Conservation (phyloP, 441 rosid species). For the Mallotus japonicus region DNA sequence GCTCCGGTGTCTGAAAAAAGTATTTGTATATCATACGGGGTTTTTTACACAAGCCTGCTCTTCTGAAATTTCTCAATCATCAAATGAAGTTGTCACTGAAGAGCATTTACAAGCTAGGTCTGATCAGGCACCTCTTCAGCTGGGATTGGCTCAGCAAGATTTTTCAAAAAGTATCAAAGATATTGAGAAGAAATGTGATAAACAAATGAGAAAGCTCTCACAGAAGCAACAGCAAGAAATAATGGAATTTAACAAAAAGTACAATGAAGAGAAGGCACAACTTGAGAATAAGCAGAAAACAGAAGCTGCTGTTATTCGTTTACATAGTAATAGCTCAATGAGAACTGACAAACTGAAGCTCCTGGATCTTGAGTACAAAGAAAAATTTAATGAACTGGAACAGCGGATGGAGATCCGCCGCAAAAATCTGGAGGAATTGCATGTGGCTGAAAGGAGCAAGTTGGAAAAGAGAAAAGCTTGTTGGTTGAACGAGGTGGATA, state of each 20-base stretch:
- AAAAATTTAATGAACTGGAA: conserved; percentile 43
- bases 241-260: conserved; percentile 32
- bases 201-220: conserved; percentile 43
- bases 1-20: conserved; percentile 58
- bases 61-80: conserved; percentile 35
- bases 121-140: conserved; percentile 34
- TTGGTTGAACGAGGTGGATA: conserved; percentile 47
- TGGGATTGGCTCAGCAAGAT: conserved; percentile 44
- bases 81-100: conserved; percentile 21
- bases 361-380: conserved; percentile 46
- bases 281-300: conserved; percentile 41
- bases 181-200: conserved; percentile 50
- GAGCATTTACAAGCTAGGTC: conserved; percentile 29
- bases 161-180: conserved; percentile 42
- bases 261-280: conserved; percentile 40
- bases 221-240: conserved; percentile 42
- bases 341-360: conserved; percentile 46
- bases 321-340: conserved; percentile 31
- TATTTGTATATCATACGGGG: conserved; percentile 42
- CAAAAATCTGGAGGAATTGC: conserved; percentile 42
- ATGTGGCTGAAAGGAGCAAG: conserved; percentile 41
- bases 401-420: conserved; percentile 33
- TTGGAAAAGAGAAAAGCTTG: conserved; percentile 42
- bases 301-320: conserved; percentile 55
- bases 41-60: conserved; percentile 31